Evolutionary conservation across 345 rosid species (phyloP).

Genomic region (Barbarea vulgaris): DNA sequence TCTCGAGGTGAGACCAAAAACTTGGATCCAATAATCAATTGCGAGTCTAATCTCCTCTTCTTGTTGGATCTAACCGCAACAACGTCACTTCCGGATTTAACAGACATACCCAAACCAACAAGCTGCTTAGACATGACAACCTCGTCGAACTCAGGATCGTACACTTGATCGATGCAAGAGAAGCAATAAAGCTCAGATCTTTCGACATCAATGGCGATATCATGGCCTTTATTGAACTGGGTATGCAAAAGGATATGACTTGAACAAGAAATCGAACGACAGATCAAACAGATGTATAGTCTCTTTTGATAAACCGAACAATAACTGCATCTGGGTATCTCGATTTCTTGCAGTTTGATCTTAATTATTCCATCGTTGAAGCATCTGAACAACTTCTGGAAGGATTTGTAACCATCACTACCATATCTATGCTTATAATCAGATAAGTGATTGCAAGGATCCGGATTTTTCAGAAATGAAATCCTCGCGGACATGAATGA

Average conservation of each 20-base stretch:
- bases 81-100: constrained; percentile 44
- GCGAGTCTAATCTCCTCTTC: constrained; percentile 61
- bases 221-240: constrained; percentile 60
- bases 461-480: constrained; percentile 50
- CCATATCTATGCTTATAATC: constrained; percentile 75
- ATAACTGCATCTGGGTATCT: constrained; percentile 64
- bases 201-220: constrained; percentile 71
- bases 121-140: constrained; percentile 58
- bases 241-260: constrained; percentile 69
- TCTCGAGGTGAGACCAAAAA: constrained; percentile 51
- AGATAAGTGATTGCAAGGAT: constrained; percentile 74
- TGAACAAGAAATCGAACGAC: constrained; percentile 71
- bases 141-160: constrained; percentile 82
- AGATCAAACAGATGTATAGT: constrained; percentile 69
- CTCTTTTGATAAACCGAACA: constrained; percentile 54
- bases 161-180: constrained; percentile 79
- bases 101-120: constrained; percentile 40
- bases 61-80: constrained; percentile 57
- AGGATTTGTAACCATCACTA: constrained; percentile 53
- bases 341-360: constrained; percentile 39
- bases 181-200: constrained; percentile 91
- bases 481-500: constrained; percentile 62
- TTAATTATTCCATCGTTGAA: constrained; percentile 55
- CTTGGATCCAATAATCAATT: constrained; percentile 50
- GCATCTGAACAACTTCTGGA: constrained; percentile 52